Evolutionary conservation across 192 early-diverging fungal genomes (phyloP), one percentile per base, ranked within the genome.

Genomic region (Radiomyces spectabilis): DNA sequence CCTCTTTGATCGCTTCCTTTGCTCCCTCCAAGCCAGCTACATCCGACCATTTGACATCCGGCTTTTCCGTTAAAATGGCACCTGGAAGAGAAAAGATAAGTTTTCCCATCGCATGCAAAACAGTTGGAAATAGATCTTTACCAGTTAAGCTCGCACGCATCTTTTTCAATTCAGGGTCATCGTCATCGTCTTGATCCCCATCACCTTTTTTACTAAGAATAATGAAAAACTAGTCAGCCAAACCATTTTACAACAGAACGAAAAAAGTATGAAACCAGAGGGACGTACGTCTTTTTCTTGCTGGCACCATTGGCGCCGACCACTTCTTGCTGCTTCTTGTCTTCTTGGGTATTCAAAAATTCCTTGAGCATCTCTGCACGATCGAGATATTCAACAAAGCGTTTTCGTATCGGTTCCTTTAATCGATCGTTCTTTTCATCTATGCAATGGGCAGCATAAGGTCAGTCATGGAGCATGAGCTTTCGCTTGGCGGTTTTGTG

Each of bases 1-100:
- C 96, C 72, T 99, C 95, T 69, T 99, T 96, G 31, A 99, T 73
- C 18, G 94, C 86, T 65, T 95, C 93, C 71, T 97, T 99, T 31
- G 94, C 94, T 4, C 76, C 84, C 42, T 97, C 94, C 68, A 99
- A 68, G 33, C 95, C 96, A 13, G 96, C 96, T 19, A 98, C 90
- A 65, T 98, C 96, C 5, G 91, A 85, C 96, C 96, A 98, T 49
- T 80, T 86, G 33, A 98, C 86, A 66, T 97, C 95, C 29, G 96
- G 95, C 55, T 95, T 98, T 60, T 98, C 94, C 51, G 82, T 86
- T 55, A 98, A 63, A 59, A 98, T 95, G 2, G 93, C 95, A 8
- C 88, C 84, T 68, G 7, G 16, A n/a, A 32, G 1, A 41, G 33
- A 55, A 22, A 45, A 49, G 50, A 45, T 41, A 60, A 21, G 24